A percentile compares a stretch with the other conserved stretches of the same genome.
phyloP scores from a whole-genome alignment of 2,329 filamentous ascomycete species.

The Tolypocladium ovalisporum region DNA sequence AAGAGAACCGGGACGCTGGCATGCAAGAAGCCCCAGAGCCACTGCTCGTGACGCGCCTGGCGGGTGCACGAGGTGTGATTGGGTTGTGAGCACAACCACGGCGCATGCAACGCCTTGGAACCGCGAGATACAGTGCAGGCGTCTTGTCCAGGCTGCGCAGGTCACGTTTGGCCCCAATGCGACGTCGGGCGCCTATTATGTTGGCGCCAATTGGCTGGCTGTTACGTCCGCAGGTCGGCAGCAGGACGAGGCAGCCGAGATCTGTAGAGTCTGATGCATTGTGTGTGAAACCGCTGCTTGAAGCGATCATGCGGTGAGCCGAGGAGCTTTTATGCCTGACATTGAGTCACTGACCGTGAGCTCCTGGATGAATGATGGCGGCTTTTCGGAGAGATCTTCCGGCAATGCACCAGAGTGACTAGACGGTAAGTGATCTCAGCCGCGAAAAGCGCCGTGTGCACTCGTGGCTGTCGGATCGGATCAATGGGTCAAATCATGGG shows the following conservation, averaged over 20 bases:
- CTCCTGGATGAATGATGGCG: too few species aligned
- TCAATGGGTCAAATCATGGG: too few species aligned
- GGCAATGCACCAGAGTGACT: too few species aligned
- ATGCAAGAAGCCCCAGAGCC: neutral
- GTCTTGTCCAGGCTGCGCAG: neutral
- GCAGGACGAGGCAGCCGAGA: neutral
- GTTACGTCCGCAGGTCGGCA: neutral
- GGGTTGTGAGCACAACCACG: neutral
- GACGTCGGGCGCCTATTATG: neutral
- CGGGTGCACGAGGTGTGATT: neutral
- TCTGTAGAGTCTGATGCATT: neutral
- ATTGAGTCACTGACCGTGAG: too few species aligned
- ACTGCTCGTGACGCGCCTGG: neutral
- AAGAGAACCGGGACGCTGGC: neutral
- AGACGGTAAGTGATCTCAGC: too few species aligned
- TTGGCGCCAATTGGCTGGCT: neutral
- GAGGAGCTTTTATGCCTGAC: neutral
- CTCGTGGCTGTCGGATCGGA: too few species aligned
- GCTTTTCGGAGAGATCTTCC: too few species aligned
- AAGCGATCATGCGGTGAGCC: neutral
- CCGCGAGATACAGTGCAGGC: neutral
- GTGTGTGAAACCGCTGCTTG: neutral
- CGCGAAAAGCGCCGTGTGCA: too few species aligned
- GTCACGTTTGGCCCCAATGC: neutral
- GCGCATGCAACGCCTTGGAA: neutral